Evolutionary conservation across 148 eudicot species (phyloP).

Genomic region (Agrostemma githago): DNA sequence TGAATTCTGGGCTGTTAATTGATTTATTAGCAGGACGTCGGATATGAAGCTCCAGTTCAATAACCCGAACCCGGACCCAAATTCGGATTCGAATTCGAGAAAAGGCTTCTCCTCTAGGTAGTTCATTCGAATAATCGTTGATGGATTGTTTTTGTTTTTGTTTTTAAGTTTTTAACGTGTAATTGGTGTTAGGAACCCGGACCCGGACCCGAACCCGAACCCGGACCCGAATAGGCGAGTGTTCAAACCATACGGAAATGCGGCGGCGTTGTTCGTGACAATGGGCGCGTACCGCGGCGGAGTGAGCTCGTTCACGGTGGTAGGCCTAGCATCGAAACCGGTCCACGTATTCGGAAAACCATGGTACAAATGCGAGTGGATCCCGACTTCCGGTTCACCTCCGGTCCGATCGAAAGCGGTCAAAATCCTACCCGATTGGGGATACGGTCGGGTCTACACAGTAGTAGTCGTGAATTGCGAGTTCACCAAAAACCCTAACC

Average conservation of each 20-base stretch:
- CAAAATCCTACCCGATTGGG: conserved; percentile 67
- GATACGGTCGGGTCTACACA: conserved; percentile 57
- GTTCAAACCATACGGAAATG: conserved; percentile 45
- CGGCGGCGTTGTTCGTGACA: conserved; percentile 50
- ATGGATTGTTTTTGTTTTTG: too few relatives aligned
- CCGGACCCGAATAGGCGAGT: conserved; percentile 34
- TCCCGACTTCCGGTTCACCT: conserved; percentile 16
- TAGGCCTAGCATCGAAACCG: conserved; percentile 53
- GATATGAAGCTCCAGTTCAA: neutral
- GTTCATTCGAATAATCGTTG: too few relatives aligned
- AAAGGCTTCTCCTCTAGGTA: neutral
- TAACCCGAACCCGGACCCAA: neutral
- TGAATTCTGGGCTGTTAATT: neutral
- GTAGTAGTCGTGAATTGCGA: conserved; percentile 59
- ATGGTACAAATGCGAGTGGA: conserved; percentile 53
- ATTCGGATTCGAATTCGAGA: neutral
- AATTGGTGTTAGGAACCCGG: neutral
- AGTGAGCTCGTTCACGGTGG: conserved; percentile 31
- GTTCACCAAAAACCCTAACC: conserved; percentile 29
- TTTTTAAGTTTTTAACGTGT: too few relatives aligned
- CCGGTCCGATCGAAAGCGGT: conserved; percentile 32
- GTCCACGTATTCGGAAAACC: conserved; percentile 42
- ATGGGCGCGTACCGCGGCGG: conserved; percentile 69
- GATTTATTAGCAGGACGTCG: neutral
- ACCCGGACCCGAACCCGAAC: neutral